phyloP scores from a whole-genome alignment of 495 filamentous ascomycete genomes.

The Penicillium steckii region DNA sequence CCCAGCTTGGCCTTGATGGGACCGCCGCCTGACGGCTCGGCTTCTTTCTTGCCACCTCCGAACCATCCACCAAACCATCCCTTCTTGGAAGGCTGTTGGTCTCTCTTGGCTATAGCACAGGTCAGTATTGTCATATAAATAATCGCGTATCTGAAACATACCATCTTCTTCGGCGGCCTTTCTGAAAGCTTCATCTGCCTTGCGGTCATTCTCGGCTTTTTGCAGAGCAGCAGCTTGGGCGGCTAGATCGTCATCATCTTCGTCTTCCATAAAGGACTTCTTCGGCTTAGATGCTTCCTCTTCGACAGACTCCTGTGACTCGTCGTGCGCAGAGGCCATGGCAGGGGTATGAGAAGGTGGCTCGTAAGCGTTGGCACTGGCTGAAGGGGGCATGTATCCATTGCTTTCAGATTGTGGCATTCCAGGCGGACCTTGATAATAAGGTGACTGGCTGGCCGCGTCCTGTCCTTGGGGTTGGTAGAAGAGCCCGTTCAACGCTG shows the following conservation, averaged over 20 bases:
- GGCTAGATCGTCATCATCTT: slow-evolving; percentile 53
- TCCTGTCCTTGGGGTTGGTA: slow-evolving; percentile 24
- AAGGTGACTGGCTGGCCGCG: slow-evolving; percentile 14
- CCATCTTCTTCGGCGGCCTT: slow-evolving; percentile 85
- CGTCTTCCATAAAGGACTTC: slow-evolving; percentile 78
- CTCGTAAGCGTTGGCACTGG: slow-evolving; percentile 25
- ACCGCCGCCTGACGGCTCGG: slow-evolving; percentile 50
- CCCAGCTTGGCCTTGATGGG: slow-evolving; percentile 94
- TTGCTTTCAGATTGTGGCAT: slow-evolving; percentile 18
- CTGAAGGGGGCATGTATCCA: slow-evolving; percentile 13
- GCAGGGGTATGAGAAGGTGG: slow-evolving; percentile 35
- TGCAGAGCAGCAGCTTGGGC: slow-evolving; percentile 53
- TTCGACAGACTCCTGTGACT: slow-evolving; percentile 25
- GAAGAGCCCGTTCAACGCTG: slow-evolving; percentile 26
- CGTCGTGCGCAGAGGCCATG: slow-evolving; percentile 28
- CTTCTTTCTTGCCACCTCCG: slow-evolving; percentile 66
- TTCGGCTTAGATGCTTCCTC: slow-evolving; percentile 61
- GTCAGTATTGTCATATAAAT: slow-evolving; percentile 18
- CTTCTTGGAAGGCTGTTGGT: slow-evolving; percentile 54
- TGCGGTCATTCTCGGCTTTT: slow-evolving; percentile 50
- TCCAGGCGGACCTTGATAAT: slow-evolving; percentile 25
- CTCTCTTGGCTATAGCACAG: slow-evolving; percentile 38
- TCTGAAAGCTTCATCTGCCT: slow-evolving; percentile 74
- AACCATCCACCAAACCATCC: slow-evolving; percentile 91
- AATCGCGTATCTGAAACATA: slow-evolving; percentile 27